Base-by-base conservation (phyloP, 2,329 filamentous ascomycete species). In the Drechmeria coniospora region DNA sequence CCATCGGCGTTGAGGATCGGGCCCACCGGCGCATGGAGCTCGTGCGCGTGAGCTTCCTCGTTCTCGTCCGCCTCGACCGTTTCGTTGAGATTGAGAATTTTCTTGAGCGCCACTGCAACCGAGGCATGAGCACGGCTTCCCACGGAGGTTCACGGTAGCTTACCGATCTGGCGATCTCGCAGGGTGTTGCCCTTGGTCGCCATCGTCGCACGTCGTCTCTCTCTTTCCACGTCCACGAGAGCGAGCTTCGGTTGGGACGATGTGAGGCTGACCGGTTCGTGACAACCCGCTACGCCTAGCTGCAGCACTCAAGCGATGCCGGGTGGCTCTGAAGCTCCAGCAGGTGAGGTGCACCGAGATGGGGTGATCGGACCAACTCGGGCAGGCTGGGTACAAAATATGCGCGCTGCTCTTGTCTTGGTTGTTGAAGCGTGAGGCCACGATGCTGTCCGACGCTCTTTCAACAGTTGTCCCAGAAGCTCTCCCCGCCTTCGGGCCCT, bases 11-110 rank as follows among this genome's bases (percentile, higher is more conserved):
- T 84, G 35, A 93, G 61, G 29, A 94, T 79, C 11, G 82, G 78
- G n/a, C 76, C 75, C 21, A 76, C 68, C 14, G 78, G 70, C 30
- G 76, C 65, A 30, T 77, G 59, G 8, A 77, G 54, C 27, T 74
- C 75, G 45, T 75, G 76, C 31, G 68, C 61, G 25, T 68, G 59
- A 21, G 65, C 51, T 32, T 84, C 79, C 33, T 80, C 68, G 27
- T 67, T 59, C 31, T 70, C 63, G 40, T 67, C 65, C 32, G 66
- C 50, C 39, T 69, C 47, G 58, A 67, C 35, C 57, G 71, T 66
- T 46, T 90, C 77, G 56, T 98, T 98, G 40, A 98, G 64, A 52
- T 94, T 95, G 40, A 98, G 72, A 45, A 98, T 84, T 56, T 83
- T 87, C 61, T 92, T 84, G 46, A 98, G 83, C 12, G 87, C 87